Evolutionary conservation across 2,329 filamentous ascomycete species (phyloP).

Genomic region (Stachybotrys chlorohalonatus): DNA sequence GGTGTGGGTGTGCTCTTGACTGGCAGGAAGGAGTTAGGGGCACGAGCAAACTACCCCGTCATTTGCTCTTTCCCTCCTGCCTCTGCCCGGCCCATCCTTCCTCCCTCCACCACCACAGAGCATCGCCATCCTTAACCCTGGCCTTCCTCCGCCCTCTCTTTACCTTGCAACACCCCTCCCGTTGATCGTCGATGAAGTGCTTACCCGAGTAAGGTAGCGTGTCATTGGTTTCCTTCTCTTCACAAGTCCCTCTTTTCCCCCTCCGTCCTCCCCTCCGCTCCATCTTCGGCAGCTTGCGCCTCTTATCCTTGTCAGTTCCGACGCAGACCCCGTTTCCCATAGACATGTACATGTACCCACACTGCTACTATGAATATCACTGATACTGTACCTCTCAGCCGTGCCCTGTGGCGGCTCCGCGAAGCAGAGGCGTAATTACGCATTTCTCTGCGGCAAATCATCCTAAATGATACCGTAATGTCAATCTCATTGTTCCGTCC

Average conservation of each 20-base stretch:
- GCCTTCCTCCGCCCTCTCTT: background rate
- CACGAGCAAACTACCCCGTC: no score
- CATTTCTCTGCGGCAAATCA: no score
- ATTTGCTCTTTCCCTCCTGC: background rate
- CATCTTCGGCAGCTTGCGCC: background rate
- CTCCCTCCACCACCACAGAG: background rate
- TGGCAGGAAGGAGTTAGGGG: no score
- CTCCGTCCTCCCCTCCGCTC: background rate
- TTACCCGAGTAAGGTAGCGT: background rate
- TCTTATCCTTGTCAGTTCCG: background rate
- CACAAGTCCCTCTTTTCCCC: background rate
- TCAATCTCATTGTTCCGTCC: no score
- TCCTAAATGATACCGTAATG: no score
- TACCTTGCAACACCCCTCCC: background rate
- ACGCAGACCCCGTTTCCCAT: background rate
- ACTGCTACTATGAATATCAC: background rate
- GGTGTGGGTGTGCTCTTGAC: background rate
- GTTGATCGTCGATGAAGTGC: background rate
- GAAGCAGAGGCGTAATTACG: no score
- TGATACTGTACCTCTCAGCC: background rate
- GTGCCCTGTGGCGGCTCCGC: no score
- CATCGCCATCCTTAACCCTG: background rate
- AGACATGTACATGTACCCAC: background rate
- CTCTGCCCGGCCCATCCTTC: background rate
- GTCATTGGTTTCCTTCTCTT: background rate